A percentile compares a stretch with the other conserved stretches of the same genome.
Evolutionary conservation across 805 yeast genomes (phyloP).

Genomic region (Pichia eremophila): DNA sequence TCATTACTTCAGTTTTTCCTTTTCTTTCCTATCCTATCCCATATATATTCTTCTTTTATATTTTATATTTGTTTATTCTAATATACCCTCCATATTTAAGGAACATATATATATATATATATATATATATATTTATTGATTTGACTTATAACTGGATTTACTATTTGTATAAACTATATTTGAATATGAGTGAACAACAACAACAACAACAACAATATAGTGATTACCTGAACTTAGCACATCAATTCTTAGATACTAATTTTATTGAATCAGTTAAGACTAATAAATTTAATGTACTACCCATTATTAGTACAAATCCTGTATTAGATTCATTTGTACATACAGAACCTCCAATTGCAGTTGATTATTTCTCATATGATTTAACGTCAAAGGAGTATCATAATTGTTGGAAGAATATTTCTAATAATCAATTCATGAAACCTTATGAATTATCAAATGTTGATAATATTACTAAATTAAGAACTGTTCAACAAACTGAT

Average conservation of each 20-base stretch:
- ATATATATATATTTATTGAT: too few relatives aligned
- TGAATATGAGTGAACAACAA: background rate
- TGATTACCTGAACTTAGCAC: conserved; percentile 15
- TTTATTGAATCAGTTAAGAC: conserved; percentile 15
- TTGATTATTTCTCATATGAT: conserved; percentile 33
- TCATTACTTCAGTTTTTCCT: too few relatives aligned
- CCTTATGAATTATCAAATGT: conserved; percentile 25
- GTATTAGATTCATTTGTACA: conserved; percentile 4
- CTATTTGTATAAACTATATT: too few relatives aligned
- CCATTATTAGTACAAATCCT: conserved; percentile 16
- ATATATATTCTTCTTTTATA: too few relatives aligned
- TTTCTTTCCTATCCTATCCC: too few relatives aligned
- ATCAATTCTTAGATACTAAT: conserved; percentile 25
- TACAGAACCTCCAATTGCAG: conserved; percentile 20
- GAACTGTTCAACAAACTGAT: conserved; percentile 20
- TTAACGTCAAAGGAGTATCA: conserved; percentile 29
- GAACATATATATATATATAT: too few relatives aligned
- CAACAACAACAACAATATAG: background rate
- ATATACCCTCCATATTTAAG: too few relatives aligned
- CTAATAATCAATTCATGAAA: conserved; percentile 27
- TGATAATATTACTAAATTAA: conserved; percentile 16
- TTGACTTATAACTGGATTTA: too few relatives aligned
- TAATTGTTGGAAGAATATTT: conserved; percentile 34
- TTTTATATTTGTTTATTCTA: too few relatives aligned
- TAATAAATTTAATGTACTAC: conserved; percentile 19